Percentiles rank a stretch among this genome's conserved stretches.
Conservation (phyloP, 1,284 basidiomycete species). For the Omphalotus olearius region DNA sequence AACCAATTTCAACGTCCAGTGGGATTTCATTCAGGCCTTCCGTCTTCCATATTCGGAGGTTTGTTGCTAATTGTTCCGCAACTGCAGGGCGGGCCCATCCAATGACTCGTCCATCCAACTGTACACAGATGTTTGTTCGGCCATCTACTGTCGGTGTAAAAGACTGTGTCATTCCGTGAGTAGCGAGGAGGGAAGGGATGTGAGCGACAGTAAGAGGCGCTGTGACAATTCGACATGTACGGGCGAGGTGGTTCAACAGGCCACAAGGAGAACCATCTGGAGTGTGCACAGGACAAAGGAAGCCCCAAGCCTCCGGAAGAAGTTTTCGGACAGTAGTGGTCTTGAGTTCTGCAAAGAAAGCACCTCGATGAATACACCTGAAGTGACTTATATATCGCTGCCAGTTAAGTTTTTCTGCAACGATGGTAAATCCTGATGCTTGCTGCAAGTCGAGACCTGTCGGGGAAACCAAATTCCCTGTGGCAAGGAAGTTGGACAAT, state of each 20-base stretch:
- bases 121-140: slow-evolving; percentile 79
- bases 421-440: slow-evolving; percentile 95
- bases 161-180: slow-evolving; percentile 93
- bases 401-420: slow-evolving; percentile 99
- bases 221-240: slow-evolving; percentile 91
- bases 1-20: slow-evolving; percentile 93
- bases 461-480: slow-evolving; percentile 93
- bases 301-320: slow-evolving; percentile 98
- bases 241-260: slow-evolving; percentile 94
- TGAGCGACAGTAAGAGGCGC: slow-evolving; percentile 71
- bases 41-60: slow-evolving; percentile 94
- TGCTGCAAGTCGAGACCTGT: slow-evolving; percentile 97
- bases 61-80: slow-evolving; percentile 78
- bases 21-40: slow-evolving; percentile 83
- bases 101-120: slow-evolving; percentile 92
- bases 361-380: slow-evolving; percentile 97
- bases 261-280: slow-evolving; percentile 98
- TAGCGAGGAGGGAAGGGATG: slow-evolving; percentile 78
- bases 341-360: slow-evolving; percentile 99
- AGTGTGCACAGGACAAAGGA: slow-evolving; percentile 98
- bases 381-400: slow-evolving; percentile 98
- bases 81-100: slow-evolving; percentile 88
- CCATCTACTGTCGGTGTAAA: slow-evolving; percentile 81
- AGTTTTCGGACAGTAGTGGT: slow-evolving; percentile 98
- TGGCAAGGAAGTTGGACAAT: slow-evolving; percentile 94